Conservation (phyloP, 164 flowering plant genomes). For the Vitis labrusca region DNA sequence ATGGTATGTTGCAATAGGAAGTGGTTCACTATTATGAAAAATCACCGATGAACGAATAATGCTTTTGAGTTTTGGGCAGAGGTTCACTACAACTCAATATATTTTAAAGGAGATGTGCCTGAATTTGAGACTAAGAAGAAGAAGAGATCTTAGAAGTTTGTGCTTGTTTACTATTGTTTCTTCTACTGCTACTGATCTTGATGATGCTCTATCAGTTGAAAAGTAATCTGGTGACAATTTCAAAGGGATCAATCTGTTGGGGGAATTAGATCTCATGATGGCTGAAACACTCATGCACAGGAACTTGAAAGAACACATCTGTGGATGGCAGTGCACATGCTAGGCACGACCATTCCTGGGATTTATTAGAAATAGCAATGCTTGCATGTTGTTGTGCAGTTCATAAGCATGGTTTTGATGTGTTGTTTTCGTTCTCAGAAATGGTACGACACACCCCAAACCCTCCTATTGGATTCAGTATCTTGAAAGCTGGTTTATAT, state of each 20-base stretch:
- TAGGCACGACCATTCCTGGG: conserved; percentile 48
- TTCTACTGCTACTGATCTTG: conserved; percentile 78
- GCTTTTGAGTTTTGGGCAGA: too few species aligned
- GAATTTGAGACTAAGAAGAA: conserved; percentile 37
- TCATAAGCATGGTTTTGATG: conserved; percentile 13
- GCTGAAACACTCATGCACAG: conserved; percentile 77
- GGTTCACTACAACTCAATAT: too few species aligned
- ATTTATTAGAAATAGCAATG: too few species aligned
- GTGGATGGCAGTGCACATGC: conserved; percentile 52
- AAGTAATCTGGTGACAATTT: conserved; percentile 43
- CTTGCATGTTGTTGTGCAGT: too few species aligned
- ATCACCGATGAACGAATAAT: conserved; percentile 92
- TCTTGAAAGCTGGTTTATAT: conserved; percentile 91
- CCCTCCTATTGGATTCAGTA: conserved; percentile 88
- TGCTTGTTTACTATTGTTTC: conserved; percentile 92
- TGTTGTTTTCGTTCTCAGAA: conserved; percentile 84
- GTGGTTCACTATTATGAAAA: conserved; percentile 92
- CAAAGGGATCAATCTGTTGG: conserved; percentile 54
- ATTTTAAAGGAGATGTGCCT: too few species aligned
- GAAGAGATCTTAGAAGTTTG: conserved; percentile 72
- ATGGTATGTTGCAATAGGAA: conserved; percentile 98
- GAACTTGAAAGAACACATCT: conserved; percentile 74
- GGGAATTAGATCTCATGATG: conserved; percentile 67
- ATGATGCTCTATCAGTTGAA: conserved; percentile 93
- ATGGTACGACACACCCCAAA: conserved; percentile 79